Base-by-base conservation (phyloP, 768 basidiomycete species). In the Collybia sp. region DNA sequence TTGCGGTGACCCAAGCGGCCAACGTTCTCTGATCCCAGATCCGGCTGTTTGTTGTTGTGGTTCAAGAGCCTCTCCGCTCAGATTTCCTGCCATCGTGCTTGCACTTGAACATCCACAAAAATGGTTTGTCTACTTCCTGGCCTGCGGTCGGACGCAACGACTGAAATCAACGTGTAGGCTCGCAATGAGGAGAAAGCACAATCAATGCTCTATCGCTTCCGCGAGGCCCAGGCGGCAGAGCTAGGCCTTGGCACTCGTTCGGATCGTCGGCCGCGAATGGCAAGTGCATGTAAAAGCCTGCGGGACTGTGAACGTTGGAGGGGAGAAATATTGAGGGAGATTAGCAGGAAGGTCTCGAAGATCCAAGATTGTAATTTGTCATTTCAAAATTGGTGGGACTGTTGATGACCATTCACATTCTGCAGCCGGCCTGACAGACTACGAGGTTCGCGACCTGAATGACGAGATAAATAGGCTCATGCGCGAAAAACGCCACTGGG, bases 111-210 rank as follows among this genome's bases (percentile, higher is more conserved):
- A 25, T 8, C 8, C 3, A 5, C 35, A 13, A 48, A 42, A 48
- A 48, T 48, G 46, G 46, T 48, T 5, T 32, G 42, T 33, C 8
- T 25, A 25, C 8, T 25, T 25, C 25, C 8, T 25, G 25, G 8
- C 25, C 8, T 25, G 8, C 8, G 25, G 25, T 25, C 8, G 25
- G 8, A 25, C 25, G 25, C 3, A 25, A 25, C 8, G 4, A 8
- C 8, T 25, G 25, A 25, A 25, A 25, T 25, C 25, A 8, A 20
- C 9, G 30, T 37, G 19, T 52, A 92, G 93, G 93, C 94, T 51
- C 87, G 94, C 65, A 97, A 98, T 85, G 89, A 93, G 65, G 95
- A 97, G 67, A 99, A 97, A 65, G 91, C 93, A 1, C 93, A 95
- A 66, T 91, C 88, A 13, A 93, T 91, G 88, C 75, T 92, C 25